A percentile compares a stretch with the other conserved stretches of the same genome.
phyloP scores from a whole-genome alignment of 2,329 filamentous ascomycete genomes.

The Venturia carpophila region DNA sequence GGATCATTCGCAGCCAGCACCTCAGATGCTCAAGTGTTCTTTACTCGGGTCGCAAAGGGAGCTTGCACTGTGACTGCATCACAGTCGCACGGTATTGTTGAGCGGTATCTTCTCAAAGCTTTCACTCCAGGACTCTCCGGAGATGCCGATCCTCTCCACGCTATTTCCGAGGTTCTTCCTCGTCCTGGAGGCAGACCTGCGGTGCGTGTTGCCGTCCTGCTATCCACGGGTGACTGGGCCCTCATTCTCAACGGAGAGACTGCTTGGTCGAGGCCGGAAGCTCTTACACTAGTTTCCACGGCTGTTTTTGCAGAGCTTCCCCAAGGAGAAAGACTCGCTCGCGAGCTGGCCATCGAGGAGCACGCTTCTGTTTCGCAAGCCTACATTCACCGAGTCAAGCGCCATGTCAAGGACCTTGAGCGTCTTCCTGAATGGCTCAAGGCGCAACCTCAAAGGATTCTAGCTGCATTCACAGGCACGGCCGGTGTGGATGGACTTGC shows the following conservation, averaged over 20 bases:
- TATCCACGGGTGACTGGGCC: slow-evolving; percentile 65
- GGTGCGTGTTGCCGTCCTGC: slow-evolving; percentile 64
- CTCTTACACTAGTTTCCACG: slow-evolving; percentile 68
- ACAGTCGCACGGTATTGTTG: slow-evolving; percentile 65
- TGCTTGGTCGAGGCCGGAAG: slow-evolving; percentile 76
- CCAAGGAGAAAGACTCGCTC: slow-evolving; percentile 64
- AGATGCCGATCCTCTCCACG: slow-evolving; percentile 48
- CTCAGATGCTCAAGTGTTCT: slow-evolving; percentile 75
- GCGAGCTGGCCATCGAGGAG: slow-evolving; percentile 77
- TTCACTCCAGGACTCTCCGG: slow-evolving; percentile 24
- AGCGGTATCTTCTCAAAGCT: slow-evolving; percentile 58
- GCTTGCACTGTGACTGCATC: slow-evolving; percentile 71
- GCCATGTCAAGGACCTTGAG: slow-evolving; percentile 71
- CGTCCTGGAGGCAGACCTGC: slow-evolving; percentile 56
- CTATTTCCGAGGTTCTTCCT: slow-evolving; percentile 73
- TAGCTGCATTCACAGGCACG: slow-evolving; percentile 47
- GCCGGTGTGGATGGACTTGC: slow-evolving; percentile 44
- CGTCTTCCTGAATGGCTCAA: slow-evolving; percentile 67
- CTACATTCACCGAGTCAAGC: slow-evolving; percentile 79
- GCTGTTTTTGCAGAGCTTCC: slow-evolving; percentile 74
- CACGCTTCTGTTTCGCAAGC: slow-evolving; percentile 71
- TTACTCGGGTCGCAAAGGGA: slow-evolving; percentile 69
- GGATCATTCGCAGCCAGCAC: slow-evolving; percentile 76
- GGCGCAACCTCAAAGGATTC: slow-evolving; percentile 58
- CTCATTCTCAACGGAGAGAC: slow-evolving; percentile 74